A percentile compares a stretch with the other conserved stretches of the same genome.
Conservation (phyloP, 768 basidiomycete species). For the Lepiota venenata region DNA sequence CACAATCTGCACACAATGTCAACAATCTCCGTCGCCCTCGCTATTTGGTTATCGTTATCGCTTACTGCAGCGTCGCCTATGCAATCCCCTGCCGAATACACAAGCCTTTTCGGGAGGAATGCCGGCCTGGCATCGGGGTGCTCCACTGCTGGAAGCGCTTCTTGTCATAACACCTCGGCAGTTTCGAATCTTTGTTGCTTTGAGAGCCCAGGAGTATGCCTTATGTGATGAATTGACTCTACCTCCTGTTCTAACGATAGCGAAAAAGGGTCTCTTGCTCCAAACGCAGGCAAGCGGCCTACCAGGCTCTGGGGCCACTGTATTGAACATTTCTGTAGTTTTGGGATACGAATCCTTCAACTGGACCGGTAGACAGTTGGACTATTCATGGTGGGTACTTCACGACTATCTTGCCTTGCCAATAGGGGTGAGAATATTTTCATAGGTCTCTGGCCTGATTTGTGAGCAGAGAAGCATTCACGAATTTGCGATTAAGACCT, state of each 20-base stretch:
- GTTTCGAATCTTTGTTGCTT: conserved; percentile 58
- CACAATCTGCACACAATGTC: not conserved
- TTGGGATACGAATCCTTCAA: conserved; percentile 66
- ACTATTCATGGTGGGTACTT: conserved; percentile 63
- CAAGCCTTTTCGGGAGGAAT: conserved; percentile 22
- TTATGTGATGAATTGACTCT: not conserved
- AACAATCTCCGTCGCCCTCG: not conserved
- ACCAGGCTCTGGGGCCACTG: not conserved
- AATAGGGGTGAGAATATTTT: not conserved
- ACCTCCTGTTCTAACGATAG: not conserved
- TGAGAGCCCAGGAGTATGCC: conserved; percentile 58
- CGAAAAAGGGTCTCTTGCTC: conserved; percentile 52
- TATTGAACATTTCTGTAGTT: conserved; percentile 37
- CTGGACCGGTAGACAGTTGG: conserved; percentile 67
- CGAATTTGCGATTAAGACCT: not conserved
- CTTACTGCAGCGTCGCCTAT: not conserved
- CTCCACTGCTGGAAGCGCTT: conserved; percentile 41
- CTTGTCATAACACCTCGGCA: conserved; percentile 50
- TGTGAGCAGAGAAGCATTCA: conserved; percentile 33
- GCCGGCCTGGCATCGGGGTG: conserved; percentile 46
- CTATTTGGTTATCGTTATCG: not conserved
- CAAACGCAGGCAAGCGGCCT: conserved; percentile 37
- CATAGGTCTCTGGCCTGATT: conserved; percentile 64
- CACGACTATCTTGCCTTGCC: not conserved
- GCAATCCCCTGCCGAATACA: conserved; percentile 2